A percentile compares a stretch with the other conserved stretches of the same genome.
Conservation (phyloP, 169 alveolate species). For the Plasmodium gaboni region DNA sequence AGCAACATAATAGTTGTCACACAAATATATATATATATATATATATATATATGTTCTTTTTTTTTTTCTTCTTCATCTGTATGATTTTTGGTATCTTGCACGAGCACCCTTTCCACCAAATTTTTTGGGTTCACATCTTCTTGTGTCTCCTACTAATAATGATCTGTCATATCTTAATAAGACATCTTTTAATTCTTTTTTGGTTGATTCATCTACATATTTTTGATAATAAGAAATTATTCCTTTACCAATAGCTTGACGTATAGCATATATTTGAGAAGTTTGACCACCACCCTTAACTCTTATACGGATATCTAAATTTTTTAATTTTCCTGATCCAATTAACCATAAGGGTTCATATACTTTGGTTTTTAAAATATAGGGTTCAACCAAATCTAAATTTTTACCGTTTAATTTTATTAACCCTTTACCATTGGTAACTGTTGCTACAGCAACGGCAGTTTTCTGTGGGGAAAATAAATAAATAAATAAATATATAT, state of each 20-base stretch:
- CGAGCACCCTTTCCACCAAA: constrained; percentile 99
- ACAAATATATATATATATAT: background rate
- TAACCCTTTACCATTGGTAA: constrained; percentile 94
- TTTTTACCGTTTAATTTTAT: constrained; percentile 98
- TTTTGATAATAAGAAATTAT: constrained; percentile 98
- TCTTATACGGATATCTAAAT: constrained; percentile 96
- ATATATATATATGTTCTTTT: background rate
- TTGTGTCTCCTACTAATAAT: constrained; percentile 99
- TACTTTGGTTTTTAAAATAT: constrained; percentile 95
- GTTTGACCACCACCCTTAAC: constrained; percentile 99
- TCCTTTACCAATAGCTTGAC: constrained; percentile 99
- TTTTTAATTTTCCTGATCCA: constrained; percentile 95
- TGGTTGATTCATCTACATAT: constrained; percentile 96
- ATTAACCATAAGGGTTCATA: constrained; percentile 98
- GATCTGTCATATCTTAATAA: constrained; percentile 98
- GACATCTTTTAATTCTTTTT: constrained; percentile 94
- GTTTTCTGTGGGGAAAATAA: constrained; percentile 91
- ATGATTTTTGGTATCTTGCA: constrained; percentile 98
- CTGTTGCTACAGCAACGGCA: constrained; percentile 98
- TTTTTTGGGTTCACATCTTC: constrained; percentile 99
- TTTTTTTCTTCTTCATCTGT: constrained; percentile 89
- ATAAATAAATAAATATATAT: background rate
- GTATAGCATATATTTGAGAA: constrained; percentile 96
- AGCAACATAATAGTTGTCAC: no score
- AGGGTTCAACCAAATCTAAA: constrained; percentile 96